Percentiles rank a stretch among this genome's conserved stretches.
These are phyloP conservation scores for Glycine soja DNA, from an alignment of 306 rosid genomes.

Conservation along the genomic window DNA sequence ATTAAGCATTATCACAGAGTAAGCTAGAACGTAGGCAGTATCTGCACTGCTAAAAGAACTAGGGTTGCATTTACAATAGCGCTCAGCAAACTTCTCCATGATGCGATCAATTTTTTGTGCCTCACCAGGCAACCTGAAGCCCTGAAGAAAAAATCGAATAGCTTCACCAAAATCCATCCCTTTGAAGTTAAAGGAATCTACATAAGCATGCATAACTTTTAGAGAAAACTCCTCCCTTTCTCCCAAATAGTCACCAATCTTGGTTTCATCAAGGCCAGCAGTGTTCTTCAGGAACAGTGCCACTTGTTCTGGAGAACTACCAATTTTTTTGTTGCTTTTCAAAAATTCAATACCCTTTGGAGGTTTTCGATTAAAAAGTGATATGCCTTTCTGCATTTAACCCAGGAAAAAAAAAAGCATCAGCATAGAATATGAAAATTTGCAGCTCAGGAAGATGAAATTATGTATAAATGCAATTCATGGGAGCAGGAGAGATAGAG, in stretches of 20 bases:
- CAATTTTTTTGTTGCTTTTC: conserved; percentile 79
- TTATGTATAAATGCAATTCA: conserved; percentile 29
- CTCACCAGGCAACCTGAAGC: conserved; percentile 98
- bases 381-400: conserved; percentile 93
- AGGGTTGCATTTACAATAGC: conserved; percentile 95
- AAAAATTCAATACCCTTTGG: conserved; percentile 94
- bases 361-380: conserved; percentile 93
- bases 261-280: conserved; percentile 78
- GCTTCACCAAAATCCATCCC: conserved; percentile 96
- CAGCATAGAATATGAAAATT: conserved; percentile 49
- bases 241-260: conserved; percentile 96
- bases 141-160: conserved; percentile 91
- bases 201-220: conserved; percentile 99
- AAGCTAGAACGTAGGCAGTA: conserved; percentile 97
- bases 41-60: conserved; percentile 97
- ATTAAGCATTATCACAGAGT: conserved; percentile 99
- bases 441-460: conserved; percentile 41
- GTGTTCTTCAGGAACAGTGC: conserved; percentile 89
- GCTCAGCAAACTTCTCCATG: conserved; percentile 99
- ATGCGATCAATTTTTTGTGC: conserved; percentile 99
- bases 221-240: conserved; percentile 95
- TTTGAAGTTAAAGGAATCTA: conserved; percentile 91
- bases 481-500: conserved; percentile 13
- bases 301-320: conserved; percentile 85
- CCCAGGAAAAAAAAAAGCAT: conserved; percentile 46